phyloP scores from a whole-genome alignment of 345 rosid genomes.

The Isatis tinctoria region DNA sequence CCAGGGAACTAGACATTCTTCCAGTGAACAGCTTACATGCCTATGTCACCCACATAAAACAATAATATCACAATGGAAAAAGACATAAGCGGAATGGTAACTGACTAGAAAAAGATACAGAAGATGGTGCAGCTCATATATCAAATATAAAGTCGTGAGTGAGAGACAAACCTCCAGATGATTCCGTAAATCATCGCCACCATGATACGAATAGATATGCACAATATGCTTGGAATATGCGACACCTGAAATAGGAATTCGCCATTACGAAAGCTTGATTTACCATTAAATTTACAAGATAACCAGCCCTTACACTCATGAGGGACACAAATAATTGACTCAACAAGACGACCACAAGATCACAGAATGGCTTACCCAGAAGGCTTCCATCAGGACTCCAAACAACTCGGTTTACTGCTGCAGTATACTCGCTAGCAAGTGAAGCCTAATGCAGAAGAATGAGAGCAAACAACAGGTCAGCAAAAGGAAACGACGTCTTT shows the following conservation, averaged over 20 bases:
- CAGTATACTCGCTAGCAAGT: constrained; percentile 52
- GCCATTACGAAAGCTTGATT: neutral
- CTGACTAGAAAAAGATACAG: constrained; percentile 3
- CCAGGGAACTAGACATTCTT: neutral
- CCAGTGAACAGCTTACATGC: neutral
- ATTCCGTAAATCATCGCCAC: constrained; percentile 42
- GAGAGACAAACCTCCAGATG: constrained; percentile 47
- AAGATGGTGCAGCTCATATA: neutral
- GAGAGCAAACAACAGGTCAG: constrained; percentile 13
- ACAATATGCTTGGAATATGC: constrained; percentile 82
- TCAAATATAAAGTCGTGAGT: constrained; percentile 24
- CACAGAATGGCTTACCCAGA: constrained; percentile 42
- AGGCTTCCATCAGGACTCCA: constrained; percentile 65
- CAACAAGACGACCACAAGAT: neutral
- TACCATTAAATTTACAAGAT: neutral
- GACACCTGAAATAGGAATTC: constrained; percentile 47
- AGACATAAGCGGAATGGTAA: constrained; percentile 11
- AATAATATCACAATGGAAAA: too few species aligned
- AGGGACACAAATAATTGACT: constrained; percentile 1
- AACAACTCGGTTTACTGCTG: constrained; percentile 57
- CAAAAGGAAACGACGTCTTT: neutral
- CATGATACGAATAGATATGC: constrained; percentile 62
- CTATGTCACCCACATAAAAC: constrained; percentile 5
- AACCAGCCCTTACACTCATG: neutral
- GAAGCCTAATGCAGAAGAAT: constrained; percentile 39